These are phyloP conservation scores for Cordyceps cicadae DNA, from an alignment of 2,329 filamentous ascomycete genomes.

Conservation along the genomic window DNA sequence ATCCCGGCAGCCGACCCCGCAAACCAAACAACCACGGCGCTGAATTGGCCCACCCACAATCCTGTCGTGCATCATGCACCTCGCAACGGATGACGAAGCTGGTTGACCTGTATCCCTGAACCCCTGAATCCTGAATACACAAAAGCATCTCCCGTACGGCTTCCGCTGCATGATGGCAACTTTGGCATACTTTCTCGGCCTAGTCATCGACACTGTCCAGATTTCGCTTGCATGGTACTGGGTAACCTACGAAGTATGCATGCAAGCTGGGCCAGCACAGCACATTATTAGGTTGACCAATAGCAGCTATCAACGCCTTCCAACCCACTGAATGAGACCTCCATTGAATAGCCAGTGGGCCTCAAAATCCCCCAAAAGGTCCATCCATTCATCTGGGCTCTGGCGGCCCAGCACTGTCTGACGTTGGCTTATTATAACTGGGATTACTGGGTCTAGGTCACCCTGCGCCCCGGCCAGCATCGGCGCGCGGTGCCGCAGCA, in stretches of 20 bases:
- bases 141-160: background rate
- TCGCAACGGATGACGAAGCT: background rate
- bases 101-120: background rate
- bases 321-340: background rate
- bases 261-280: background rate
- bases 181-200: background rate
- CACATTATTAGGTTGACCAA: background rate
- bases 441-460: background rate
- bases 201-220: background rate
- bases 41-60: constrained; percentile 6
- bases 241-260: too few species aligned
- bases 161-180: background rate
- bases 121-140: too few species aligned
- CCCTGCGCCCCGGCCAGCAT: constrained; percentile 7
- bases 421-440: background rate
- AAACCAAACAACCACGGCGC: background rate
- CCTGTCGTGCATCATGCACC: background rate
- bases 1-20: constrained; percentile 9
- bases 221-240: too few species aligned
- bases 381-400: background rate
- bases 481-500: background rate
- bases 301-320: constrained; percentile 1
- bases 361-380: constrained; percentile 1
- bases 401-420: background rate
- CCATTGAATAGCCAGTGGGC: background rate